These are phyloP conservation scores for Primulina tabacum DNA, from an alignment of 257 asterid genomes.

Conservation along the genomic window DNA sequence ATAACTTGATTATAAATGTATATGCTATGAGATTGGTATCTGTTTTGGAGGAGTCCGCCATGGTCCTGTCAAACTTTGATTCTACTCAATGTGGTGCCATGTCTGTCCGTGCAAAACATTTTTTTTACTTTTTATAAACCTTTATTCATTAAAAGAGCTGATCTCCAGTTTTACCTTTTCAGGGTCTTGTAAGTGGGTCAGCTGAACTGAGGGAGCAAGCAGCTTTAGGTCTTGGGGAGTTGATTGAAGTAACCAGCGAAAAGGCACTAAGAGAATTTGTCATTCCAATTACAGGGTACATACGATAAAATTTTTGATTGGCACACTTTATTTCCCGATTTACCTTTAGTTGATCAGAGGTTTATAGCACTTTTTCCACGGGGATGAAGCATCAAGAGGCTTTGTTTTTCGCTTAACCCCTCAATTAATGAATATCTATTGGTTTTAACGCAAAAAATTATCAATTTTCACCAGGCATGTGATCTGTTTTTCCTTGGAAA, in stretches of 20 bases:
- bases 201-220: conserved; percentile 98
- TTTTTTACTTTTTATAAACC: conserved; percentile 2
- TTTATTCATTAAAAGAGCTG: conserved; percentile 3
- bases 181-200: conserved; percentile 97
- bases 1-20: neutral
- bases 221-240: conserved; percentile 95
- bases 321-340: no score
- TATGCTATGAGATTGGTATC: conserved; percentile 9
- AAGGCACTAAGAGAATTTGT: conserved; percentile 85
- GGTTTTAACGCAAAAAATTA: no score
- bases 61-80: neutral
- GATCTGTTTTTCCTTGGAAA: neutral
- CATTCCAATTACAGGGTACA: conserved; percentile 96
- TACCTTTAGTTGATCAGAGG: no score
- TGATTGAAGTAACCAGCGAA: conserved; percentile 91
- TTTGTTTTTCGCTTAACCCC: neutral
- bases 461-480: neutral
- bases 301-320: conserved; percentile 6
- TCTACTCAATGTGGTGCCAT: neutral
- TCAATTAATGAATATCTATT: no score
- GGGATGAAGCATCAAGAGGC: no score
- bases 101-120: neutral
- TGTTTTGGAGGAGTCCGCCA: neutral
- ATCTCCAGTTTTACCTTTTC: conserved; percentile 22
- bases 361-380: no score